A percentile compares a stretch with the other conserved stretches of the same genome.
Evolutionary conservation across 805 yeast species (phyloP).

Genomic region (Phaffomyces thermotolerans): DNA sequence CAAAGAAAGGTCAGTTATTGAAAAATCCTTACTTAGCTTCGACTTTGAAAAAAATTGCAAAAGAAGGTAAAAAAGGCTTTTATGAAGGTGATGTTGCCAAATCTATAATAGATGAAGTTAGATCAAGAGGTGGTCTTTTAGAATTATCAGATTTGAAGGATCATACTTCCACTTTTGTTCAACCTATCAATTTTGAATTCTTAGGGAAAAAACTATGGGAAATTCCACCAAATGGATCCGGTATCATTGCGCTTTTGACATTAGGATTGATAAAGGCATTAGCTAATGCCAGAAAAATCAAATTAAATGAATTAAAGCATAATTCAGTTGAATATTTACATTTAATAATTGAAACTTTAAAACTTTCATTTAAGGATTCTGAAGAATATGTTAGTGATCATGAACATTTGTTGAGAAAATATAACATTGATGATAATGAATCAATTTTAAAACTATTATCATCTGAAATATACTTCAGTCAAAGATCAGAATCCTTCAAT

Average conservation of each 20-base stretch:
- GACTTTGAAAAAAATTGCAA: slow-evolving; percentile 44
- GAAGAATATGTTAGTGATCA: slow-evolving; percentile 69
- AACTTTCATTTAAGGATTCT: slow-evolving; percentile 66
- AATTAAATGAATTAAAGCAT: slow-evolving; percentile 40
- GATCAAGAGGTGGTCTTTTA: slow-evolving; percentile 48
- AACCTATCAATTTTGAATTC: slow-evolving; percentile 51
- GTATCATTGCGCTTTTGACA: slow-evolving; percentile 66
- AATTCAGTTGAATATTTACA: slow-evolving; percentile 70
- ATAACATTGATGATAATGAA: slow-evolving; percentile 25
- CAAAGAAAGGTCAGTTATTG: slow-evolving; percentile 52
- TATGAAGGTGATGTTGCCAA: slow-evolving; percentile 67
- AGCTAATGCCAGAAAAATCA: slow-evolving; percentile 36
- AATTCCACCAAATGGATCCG: slow-evolving; percentile 82
- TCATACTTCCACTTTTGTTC: slow-evolving; percentile 57
- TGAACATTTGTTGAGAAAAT: slow-evolving; percentile 29
- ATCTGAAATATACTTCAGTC: slow-evolving; percentile 37
- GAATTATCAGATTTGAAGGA: slow-evolving; percentile 45
- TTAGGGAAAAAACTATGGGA: slow-evolving; percentile 62
- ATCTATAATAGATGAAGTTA: slow-evolving; percentile 49
- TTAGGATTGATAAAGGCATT: slow-evolving; percentile 58
- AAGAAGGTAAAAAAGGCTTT: slow-evolving; percentile 55
- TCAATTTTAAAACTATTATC: slow-evolving; percentile 38
- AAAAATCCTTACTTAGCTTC: slow-evolving; percentile 46
- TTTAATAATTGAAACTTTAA: slow-evolving; percentile 60
- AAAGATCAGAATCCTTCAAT: slow-evolving; percentile 42